phyloP scores from a whole-genome alignment of 345 rosid species.

The Noccaea bulbosa region DNA sequence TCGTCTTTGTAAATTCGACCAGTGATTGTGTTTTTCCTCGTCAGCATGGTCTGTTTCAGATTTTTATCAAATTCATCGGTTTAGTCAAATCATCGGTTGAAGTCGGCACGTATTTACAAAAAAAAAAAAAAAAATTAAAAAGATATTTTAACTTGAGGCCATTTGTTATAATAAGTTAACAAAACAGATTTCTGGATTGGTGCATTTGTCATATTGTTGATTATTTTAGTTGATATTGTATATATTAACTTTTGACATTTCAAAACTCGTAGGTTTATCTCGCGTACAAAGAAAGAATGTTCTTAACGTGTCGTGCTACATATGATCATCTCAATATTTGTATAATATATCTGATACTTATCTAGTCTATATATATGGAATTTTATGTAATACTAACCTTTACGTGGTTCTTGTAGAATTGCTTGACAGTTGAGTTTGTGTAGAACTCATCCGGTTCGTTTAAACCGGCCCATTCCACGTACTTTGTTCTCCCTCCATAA shows the following conservation, averaged over 20 bases:
- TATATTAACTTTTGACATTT: slow-evolving; percentile 22
- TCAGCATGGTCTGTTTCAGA: slow-evolving; percentile 62
- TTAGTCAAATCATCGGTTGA: slow-evolving; percentile 18
- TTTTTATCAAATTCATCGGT: slow-evolving; percentile 32
- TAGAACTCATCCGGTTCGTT: slow-evolving; percentile 63
- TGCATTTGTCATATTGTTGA: slow-evolving; percentile 9
- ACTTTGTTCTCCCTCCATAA: slow-evolving; percentile 62
- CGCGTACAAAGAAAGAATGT: not conserved
- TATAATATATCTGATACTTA: slow-evolving; percentile 5
- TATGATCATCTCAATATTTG: slow-evolving; percentile 16
- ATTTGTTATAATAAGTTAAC: not conserved
- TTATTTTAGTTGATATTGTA: too few species aligned
- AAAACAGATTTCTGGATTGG: not conserved
- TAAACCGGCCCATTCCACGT: slow-evolving; percentile 71
- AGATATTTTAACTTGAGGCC: not conserved
- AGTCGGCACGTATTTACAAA: slow-evolving; percentile 28
- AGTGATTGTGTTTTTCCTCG: slow-evolving; percentile 69
- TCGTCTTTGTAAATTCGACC: slow-evolving; percentile 73
- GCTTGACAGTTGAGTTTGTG: slow-evolving; percentile 53
- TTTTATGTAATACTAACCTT: slow-evolving; percentile 51
- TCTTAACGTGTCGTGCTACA: slow-evolving; percentile 31
- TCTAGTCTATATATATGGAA: not conserved
- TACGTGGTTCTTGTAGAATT: slow-evolving; percentile 67
- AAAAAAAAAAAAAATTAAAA: not conserved
- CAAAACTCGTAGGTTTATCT: slow-evolving; percentile 16